A percentile compares a stretch with the other conserved stretches of the same genome.
These are phyloP conservation scores for Fusarium citri DNA, from an alignment of 2,329 filamentous ascomycete species.

Conservation along the genomic window DNA sequence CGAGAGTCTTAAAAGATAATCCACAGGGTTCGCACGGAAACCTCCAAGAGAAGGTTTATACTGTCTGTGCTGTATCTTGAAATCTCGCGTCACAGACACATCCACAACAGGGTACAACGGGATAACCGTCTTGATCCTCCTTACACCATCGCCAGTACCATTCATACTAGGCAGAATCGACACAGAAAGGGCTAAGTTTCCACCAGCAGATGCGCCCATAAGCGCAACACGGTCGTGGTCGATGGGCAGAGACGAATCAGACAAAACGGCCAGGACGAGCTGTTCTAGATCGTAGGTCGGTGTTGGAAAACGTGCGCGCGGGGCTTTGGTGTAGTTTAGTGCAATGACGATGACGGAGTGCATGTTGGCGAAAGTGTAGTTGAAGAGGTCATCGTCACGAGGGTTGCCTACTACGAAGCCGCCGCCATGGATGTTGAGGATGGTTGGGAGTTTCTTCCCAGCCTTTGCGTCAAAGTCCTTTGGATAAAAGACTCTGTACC, in stretches of 20 bases:
- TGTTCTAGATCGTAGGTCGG: conserved; percentile 25
- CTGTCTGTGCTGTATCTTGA: conserved; percentile 15
- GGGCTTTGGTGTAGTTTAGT: conserved; percentile 25
- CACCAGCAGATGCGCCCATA: conserved; percentile 19
- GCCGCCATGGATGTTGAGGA: conserved; percentile 21
- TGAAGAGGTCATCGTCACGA: conserved; percentile 19
- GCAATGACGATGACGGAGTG: conserved; percentile 19
- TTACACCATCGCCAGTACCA: conserved; percentile 21
- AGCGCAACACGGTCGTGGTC: conserved; percentile 17
- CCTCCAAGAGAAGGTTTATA: conserved; percentile 19
- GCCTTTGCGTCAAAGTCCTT: background rate
- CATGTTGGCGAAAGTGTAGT: conserved; percentile 21
- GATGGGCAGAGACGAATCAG: conserved; percentile 3
- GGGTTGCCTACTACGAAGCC: conserved; percentile 25
- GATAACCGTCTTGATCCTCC: conserved; percentile 9
- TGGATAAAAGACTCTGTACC: conserved; percentile 14
- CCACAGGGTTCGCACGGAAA: conserved; percentile 4
- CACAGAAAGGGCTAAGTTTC: conserved; percentile 15
- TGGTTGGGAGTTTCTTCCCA: background rate
- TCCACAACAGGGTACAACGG: conserved; percentile 14
- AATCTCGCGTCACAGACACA: conserved; percentile 6
- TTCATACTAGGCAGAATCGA: conserved; percentile 23
- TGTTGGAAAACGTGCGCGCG: conserved; percentile 1
- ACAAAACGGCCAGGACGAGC: conserved; percentile 9
- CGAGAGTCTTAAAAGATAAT: conserved; percentile 6